A percentile compares a stretch with the other conserved stretches of the same genome.
These are phyloP conservation scores for Arctostaphylos glauca DNA, from an alignment of 148 eudicot genomes.

Conservation along the genomic window DNA sequence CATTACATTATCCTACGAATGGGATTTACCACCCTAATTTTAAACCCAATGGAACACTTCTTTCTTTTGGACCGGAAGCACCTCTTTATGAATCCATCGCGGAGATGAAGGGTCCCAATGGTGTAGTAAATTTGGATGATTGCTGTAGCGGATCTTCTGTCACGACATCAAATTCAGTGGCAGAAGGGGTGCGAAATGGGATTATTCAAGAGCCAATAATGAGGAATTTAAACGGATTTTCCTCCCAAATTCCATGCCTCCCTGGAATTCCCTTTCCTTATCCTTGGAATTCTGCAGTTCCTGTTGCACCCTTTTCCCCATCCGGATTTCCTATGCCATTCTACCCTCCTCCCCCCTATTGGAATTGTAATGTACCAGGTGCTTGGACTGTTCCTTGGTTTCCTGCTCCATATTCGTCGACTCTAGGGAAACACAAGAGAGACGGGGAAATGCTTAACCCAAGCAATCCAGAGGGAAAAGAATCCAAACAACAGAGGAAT, in stretches of 20 bases:
- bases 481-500: slow-evolving; percentile 22
- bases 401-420: slow-evolving; percentile 40
- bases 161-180: slow-evolving; percentile 38
- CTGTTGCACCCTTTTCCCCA: slow-evolving; percentile 54
- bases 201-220: slow-evolving; percentile 26
- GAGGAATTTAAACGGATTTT: slow-evolving; percentile 35
- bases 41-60: slow-evolving; percentile 51
- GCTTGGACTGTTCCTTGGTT: slow-evolving; percentile 70
- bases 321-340: slow-evolving; percentile 53
- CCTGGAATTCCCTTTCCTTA: slow-evolving; percentile 71
- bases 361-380: slow-evolving; percentile 56
- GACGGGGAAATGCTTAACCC: slow-evolving; percentile 52
- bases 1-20: slow-evolving; percentile 41
- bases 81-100: slow-evolving; percentile 46
- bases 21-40: slow-evolving; percentile 40
- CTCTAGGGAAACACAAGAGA: slow-evolving; percentile 75
- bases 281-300: slow-evolving; percentile 58
- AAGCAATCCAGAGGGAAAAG: slow-evolving; percentile 23
- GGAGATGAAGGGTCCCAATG: slow-evolving; percentile 34
- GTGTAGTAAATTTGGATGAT: slow-evolving; percentile 42
- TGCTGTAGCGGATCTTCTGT: slow-evolving; percentile 48
- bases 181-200: slow-evolving; percentile 32
- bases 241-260: slow-evolving; percentile 53
- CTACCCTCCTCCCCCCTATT: slow-evolving; percentile 69
- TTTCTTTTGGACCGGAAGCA: slow-evolving; percentile 60